Conservation (phyloP, 257 asterid species). For the Salvia hispanica region DNA sequence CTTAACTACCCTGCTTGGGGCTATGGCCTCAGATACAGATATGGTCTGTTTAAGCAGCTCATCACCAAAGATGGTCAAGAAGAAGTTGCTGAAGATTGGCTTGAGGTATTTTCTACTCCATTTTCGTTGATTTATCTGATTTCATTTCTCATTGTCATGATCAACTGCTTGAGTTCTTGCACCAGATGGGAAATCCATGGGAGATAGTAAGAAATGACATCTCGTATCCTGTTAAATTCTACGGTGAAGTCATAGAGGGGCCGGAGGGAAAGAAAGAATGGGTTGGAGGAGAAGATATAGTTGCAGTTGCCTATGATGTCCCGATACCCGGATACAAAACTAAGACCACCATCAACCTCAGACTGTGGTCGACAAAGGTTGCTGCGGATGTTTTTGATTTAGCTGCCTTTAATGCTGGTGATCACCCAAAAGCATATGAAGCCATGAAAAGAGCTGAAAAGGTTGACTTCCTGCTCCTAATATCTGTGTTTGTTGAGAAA, state of each 20-base stretch:
- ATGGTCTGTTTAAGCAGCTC: constrained; percentile 75
- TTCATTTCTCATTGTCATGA: constrained; percentile 9
- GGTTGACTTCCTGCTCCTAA: constrained; percentile 32
- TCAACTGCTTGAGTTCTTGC: constrained; percentile 18
- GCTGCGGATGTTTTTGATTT: constrained; percentile 66
- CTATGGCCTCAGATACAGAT: constrained; percentile 83
- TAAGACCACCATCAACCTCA: constrained; percentile 70
- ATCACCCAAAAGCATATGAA: constrained; percentile 70
- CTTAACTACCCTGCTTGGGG: constrained; percentile 94
- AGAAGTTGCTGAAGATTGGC: constrained; percentile 93
- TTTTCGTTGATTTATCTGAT: too few species aligned
- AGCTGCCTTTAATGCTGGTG: constrained; percentile 67
- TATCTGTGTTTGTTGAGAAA: neutral
- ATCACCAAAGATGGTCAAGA: constrained; percentile 85
- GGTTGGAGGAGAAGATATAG: constrained; percentile 84
- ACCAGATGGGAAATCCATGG: constrained; percentile 84
- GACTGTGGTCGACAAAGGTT: constrained; percentile 83
- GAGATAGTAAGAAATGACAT: constrained; percentile 80
- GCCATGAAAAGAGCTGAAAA: constrained; percentile 68
- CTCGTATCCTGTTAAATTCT: constrained; percentile 69
- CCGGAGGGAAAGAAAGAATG: constrained; percentile 74
- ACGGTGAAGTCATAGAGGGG: constrained; percentile 63
- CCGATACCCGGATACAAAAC: constrained; percentile 89
- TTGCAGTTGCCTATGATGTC: constrained; percentile 75
- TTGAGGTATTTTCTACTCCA: constrained; percentile 50